phyloP scores from a whole-genome alignment of 1,284 basidiomycete genomes.

The Apiotrichum domesticum region DNA sequence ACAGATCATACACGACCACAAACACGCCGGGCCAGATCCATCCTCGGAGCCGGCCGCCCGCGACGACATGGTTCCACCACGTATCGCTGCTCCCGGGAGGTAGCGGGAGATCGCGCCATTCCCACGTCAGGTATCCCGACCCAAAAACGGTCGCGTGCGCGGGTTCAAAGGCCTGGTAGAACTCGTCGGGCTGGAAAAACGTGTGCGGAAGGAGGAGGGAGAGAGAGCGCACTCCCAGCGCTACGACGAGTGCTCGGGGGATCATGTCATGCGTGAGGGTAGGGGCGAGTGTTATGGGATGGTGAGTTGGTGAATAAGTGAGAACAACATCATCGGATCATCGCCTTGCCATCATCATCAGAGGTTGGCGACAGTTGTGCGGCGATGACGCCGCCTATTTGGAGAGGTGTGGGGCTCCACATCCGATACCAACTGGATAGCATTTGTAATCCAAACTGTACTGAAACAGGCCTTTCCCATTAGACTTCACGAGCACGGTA shows the following conservation, averaged over 20 bases:
- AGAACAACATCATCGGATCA: too few species aligned
- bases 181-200: conserved; percentile 97
- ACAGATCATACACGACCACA: conserved; percentile 1
- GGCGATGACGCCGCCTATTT: too few species aligned
- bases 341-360: too few species aligned
- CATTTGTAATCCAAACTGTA: too few species aligned
- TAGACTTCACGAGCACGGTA: too few species aligned
- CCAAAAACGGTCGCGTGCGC: conserved; percentile 85
- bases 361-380: too few species aligned
- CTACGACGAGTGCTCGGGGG: conserved; percentile 23
- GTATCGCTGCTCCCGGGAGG: conserved; percentile 24
- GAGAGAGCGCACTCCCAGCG: conserved; percentile 45
- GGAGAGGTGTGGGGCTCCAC: too few species aligned
- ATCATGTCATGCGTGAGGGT: conserved; percentile 3
- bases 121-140: conserved; percentile 91
- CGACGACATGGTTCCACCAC: conserved; percentile 43
- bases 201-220: conserved; percentile 61
- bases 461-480: too few species aligned
- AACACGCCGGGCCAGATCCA: conserved; percentile 24
- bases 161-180: conserved; percentile 89
- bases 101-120: conserved; percentile 69
- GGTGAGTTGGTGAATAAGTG: background rate
- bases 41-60: conserved; percentile 20
- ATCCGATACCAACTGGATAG: too few species aligned
- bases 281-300: conserved; percentile 2